Conservation (phyloP, 1,139 yeast species). For the Suhomyces taliae region DNA sequence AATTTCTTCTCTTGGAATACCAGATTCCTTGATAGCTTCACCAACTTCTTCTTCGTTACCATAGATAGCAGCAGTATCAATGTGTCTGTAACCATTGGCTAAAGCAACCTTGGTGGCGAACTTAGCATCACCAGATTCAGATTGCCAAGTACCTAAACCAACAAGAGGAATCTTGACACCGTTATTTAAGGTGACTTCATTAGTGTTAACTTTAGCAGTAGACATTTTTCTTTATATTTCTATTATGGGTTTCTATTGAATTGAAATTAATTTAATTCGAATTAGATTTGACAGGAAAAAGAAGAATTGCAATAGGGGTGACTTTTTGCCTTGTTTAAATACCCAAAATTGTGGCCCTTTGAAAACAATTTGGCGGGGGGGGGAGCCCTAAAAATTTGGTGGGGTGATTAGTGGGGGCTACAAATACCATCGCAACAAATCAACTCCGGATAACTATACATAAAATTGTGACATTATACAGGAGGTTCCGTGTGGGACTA, state of each 20-base stretch:
- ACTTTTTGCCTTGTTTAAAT: no score
- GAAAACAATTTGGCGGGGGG: no score
- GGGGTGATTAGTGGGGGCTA: no score
- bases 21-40: conserved; percentile 59
- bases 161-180: conserved; percentile 67
- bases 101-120: conserved; percentile 64
- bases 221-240: conserved; percentile 4
- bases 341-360: no score
- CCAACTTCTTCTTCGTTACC: conserved; percentile 72
- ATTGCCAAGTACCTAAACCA: conserved; percentile 82
- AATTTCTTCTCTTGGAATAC: conserved; percentile 66
- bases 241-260: background rate
- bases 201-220: conserved; percentile 18
- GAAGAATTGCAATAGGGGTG: no score
- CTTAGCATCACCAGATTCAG: conserved; percentile 61
- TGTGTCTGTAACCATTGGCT: conserved; percentile 71
- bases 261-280: no score
- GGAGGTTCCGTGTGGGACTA: no score
- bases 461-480: no score
- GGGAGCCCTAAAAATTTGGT: no score
- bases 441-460: no score
- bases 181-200: conserved; percentile 51
- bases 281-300: no score
- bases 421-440: no score
- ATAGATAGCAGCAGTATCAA: conserved; percentile 75